Evolutionary conservation across 2,329 filamentous ascomycete genomes (phyloP), one percentile per base, ranked within the genome.

Genomic region (Akanthomyces muscarius): DNA sequence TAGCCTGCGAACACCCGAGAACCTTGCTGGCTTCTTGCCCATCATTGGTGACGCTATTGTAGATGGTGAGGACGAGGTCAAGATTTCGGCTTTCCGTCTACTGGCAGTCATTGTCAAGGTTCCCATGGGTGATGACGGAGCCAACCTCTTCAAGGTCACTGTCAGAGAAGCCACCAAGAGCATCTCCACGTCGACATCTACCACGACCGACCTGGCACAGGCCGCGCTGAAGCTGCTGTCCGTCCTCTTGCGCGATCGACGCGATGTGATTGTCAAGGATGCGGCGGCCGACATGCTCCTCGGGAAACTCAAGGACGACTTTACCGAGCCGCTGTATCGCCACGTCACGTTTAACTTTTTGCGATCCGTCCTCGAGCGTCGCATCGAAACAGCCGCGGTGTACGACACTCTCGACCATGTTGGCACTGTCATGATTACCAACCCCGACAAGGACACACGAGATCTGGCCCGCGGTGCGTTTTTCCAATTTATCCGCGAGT

Each of bases 281-380:
- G 86, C 86, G 3, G 89, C 93, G 50, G 79, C 98, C 23, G 92
- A 95, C 51, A 89, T 92, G 73, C 79, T 99, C 2, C 85, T 98
- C 4, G 86, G 87, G 65, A 90, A 91, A 64, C 80, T 98, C 58
- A 90, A 92, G 69, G 88, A 92, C 33, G 94, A 98, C 71, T 83
- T 99, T 54, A 96, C 96, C 36, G 92, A 98, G 72, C 92, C 94
- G 4, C 89, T 97, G 67, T 89, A 93, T 65, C 91, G 97, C 66
- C 93, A 96, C 68, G 86, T 97, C 48, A 95, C 92, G 0, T 99
- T 99, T 79, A 96, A 91, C 71, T 98, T 99, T 75, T 78, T 99
- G 64, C 89, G 93, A 48, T 90, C 92, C 0, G 87, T 98, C 30
- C 85, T 99, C 71, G 89, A 91, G 60, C 86, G 93, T 21, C 94